Conservation (phyloP, 768 basidiomycete species). For the Phanerodontia chrysosporium region DNA sequence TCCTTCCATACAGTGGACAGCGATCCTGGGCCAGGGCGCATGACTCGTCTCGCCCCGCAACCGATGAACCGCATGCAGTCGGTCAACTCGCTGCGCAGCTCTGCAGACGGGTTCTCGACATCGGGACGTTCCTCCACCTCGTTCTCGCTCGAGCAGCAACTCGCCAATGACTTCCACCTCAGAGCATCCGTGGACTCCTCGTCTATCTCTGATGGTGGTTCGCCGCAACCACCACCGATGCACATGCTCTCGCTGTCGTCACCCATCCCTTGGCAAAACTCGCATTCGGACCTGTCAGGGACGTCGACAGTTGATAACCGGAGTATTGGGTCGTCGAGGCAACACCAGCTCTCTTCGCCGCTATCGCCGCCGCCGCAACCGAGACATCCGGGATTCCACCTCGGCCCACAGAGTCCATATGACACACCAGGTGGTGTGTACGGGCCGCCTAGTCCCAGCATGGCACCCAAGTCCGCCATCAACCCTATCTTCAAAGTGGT, state of each 20-base stretch:
- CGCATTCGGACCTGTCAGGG: slow-evolving; percentile 18
- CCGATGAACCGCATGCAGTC: slow-evolving; percentile 63
- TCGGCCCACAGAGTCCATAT: slow-evolving; percentile 38
- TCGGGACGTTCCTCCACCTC: slow-evolving; percentile 75
- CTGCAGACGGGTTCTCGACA: slow-evolving; percentile 60
- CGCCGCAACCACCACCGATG: slow-evolving; percentile 58
- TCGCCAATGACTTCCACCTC: slow-evolving; percentile 69
- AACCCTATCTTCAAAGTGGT: slow-evolving; percentile 93
- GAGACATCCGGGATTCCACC: slow-evolving; percentile 34
- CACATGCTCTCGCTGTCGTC: slow-evolving; percentile 72
- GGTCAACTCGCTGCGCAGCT: slow-evolving; percentile 69
- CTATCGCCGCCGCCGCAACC: slow-evolving; percentile 23
- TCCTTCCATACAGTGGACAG: slow-evolving; percentile 84
- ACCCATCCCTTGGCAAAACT: slow-evolving; percentile 34
- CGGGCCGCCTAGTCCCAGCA: slow-evolving; percentile 57
- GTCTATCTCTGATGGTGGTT: slow-evolving; percentile 59
- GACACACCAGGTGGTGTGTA: slow-evolving; percentile 46
- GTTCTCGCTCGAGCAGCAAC: slow-evolving; percentile 69
- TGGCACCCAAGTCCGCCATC: slow-evolving; percentile 63
- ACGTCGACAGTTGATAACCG: slow-evolving; percentile 17
- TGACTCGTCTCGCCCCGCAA: slow-evolving; percentile 54
- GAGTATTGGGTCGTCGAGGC: slow-evolving; percentile 13
- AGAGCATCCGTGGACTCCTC: slow-evolving; percentile 65
- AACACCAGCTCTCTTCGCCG: slow-evolving; percentile 21
- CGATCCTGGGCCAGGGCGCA: slow-evolving; percentile 68